Evolutionary conservation across 257 asterid genomes (phyloP).

Genomic region (Solanum gracilifrons): DNA sequence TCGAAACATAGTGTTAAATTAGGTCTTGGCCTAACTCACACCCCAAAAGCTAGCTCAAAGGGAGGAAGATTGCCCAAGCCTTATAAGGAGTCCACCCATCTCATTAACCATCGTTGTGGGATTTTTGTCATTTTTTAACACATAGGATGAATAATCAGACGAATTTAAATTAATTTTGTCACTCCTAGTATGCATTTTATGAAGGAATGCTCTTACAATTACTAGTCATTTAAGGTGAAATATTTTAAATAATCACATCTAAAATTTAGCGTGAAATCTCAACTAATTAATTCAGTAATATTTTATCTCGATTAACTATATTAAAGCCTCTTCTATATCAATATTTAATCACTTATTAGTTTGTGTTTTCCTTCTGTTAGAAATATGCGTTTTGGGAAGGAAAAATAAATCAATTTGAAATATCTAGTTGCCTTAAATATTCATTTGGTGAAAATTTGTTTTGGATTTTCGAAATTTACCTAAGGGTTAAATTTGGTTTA

Average conservation of each 20-base stretch:
- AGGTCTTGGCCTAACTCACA: too few species aligned
- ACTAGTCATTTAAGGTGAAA: not conserved
- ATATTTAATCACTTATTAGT: not conserved
- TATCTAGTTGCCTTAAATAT: not conserved
- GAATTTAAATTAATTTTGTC: not conserved
- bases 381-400: not conserved
- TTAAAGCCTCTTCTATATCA: not conserved
- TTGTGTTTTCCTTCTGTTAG: not conserved
- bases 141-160: not conserved
- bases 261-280: not conserved
- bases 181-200: not conserved
- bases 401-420: not conserved
- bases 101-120: too few species aligned
- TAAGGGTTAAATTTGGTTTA: not conserved
- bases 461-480: not conserved
- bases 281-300: not conserved
- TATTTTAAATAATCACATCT: not conserved
- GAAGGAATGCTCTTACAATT: not conserved
- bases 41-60: too few species aligned
- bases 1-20: too few species aligned
- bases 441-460: not conserved
- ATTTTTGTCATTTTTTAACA: too few species aligned
- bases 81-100: too few species aligned
- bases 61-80: too few species aligned
- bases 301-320: not conserved